Conservation (phyloP, 2,329 filamentous ascomycete genomes). For the Rhynchosporium agropyri region DNA sequence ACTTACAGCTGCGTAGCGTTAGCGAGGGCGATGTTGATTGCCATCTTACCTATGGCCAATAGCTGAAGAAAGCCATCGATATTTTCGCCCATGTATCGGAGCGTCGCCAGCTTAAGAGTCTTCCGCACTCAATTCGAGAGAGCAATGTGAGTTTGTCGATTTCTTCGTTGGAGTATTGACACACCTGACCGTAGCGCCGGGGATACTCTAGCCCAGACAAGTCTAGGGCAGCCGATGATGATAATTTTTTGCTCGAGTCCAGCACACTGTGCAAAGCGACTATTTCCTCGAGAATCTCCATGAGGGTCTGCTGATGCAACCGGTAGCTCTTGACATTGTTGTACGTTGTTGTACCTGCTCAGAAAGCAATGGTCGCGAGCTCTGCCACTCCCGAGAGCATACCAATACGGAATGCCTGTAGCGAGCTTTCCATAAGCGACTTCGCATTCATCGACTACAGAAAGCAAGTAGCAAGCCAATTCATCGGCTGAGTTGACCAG, state of each 20-base stretch:
- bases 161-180: slow-evolving; percentile 47
- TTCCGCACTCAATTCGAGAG: slow-evolving; percentile 43
- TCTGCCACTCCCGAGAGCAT: neutral
- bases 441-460: no score
- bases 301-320: slow-evolving; percentile 44
- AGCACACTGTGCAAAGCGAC: slow-evolving; percentile 45
- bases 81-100: slow-evolving; percentile 50
- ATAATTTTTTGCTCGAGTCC: slow-evolving; percentile 40
- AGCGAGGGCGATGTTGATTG: slow-evolving; percentile 47
- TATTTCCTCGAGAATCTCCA: slow-evolving; percentile 47
- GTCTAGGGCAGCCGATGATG: slow-evolving; percentile 34
- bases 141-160: slow-evolving; percentile 43
- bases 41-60: slow-evolving; percentile 48
- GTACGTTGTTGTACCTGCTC: slow-evolving; percentile 45
- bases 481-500: no score
- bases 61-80: slow-evolving; percentile 47
- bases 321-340: slow-evolving; percentile 45
- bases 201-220: slow-evolving; percentile 44
- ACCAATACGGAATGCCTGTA: neutral
- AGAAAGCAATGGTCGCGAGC: slow-evolving; percentile 45
- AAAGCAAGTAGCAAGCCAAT: no score
- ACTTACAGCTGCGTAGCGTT: slow-evolving; percentile 46
- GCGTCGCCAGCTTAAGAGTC: slow-evolving; percentile 50
- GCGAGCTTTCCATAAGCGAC: no score
- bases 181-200: slow-evolving; percentile 48